Conservation (phyloP, 2,329 filamentous ascomycete species). For the Aspergillus texensis region DNA sequence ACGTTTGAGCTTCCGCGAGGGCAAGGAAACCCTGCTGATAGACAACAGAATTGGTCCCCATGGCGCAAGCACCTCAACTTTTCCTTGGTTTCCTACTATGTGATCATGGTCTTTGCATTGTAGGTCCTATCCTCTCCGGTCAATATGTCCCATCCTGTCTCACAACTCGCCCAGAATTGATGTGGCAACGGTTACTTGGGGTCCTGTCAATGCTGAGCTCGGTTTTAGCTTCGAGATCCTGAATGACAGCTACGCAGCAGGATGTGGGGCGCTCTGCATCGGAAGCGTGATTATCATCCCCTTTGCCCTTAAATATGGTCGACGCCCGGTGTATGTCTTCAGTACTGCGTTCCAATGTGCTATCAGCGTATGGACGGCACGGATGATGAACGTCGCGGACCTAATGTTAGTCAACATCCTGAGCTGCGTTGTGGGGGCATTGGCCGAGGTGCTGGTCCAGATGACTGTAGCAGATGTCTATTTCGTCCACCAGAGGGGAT, state of each 20-base stretch:
- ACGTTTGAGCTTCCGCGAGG: background rate
- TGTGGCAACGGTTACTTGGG: slow-evolving; percentile 38
- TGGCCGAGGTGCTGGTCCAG: slow-evolving; percentile 49
- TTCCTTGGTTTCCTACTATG: background rate
- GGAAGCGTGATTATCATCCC: slow-evolving; percentile 50
- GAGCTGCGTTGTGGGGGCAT: slow-evolving; percentile 47
- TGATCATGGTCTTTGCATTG: background rate
- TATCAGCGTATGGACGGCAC: slow-evolving; percentile 48
- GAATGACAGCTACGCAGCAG: slow-evolving; percentile 51
- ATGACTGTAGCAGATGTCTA: slow-evolving; percentile 54
- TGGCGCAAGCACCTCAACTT: background rate
- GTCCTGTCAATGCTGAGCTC: slow-evolving; percentile 46
- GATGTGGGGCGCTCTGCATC: slow-evolving; percentile 45
- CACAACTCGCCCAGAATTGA: background rate
- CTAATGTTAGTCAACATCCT: slow-evolving; percentile 49
- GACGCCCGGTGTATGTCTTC: slow-evolving; percentile 50
- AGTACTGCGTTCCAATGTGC: slow-evolving; percentile 44
- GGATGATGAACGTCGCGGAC: slow-evolving; percentile 46
- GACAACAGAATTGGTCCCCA: background rate
- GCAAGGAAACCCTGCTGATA: background rate
- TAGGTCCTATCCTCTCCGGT: background rate
- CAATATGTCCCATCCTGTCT: background rate
- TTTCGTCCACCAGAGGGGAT: slow-evolving; percentile 52
- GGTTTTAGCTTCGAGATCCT: slow-evolving; percentile 45
- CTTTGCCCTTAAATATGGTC: slow-evolving; percentile 51